Percentiles rank a stretch among this genome's conserved stretches.
Conservation (phyloP, 768 basidiomycete genomes). For the Mycena belliarum region DNA sequence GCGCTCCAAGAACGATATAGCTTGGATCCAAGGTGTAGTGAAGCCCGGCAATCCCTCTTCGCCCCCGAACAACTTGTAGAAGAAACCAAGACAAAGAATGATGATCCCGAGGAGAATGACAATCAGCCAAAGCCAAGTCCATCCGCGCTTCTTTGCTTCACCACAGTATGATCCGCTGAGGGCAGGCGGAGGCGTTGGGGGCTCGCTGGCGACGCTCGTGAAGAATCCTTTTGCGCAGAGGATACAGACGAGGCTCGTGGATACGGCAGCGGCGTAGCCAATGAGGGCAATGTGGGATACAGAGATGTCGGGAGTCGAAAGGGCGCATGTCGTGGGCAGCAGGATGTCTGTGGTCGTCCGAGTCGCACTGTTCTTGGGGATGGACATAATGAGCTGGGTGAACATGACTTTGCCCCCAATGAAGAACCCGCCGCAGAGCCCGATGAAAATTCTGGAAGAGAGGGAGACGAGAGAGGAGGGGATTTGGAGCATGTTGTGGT, state of each 20-base stretch:
- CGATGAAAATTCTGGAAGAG: neutral
- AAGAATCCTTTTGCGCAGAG: neutral
- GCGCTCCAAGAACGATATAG: no score
- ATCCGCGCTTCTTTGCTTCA: neutral
- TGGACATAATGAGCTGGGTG: no score
- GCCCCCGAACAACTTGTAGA: no score
- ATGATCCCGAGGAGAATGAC: no score
- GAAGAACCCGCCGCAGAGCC: neutral
- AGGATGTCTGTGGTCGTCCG: neutral
- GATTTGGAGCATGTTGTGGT: slow-evolving; percentile 3
- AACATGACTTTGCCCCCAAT: neutral
- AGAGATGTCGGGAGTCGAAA: neutral
- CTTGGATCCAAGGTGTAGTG: no score
- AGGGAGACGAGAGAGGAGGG: neutral
- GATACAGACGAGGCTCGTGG: neutral
- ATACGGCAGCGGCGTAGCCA: neutral
- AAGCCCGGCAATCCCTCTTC: no score
- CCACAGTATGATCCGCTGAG: neutral
- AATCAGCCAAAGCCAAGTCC: neutral
- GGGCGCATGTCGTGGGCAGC: neutral
- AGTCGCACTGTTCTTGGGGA: neutral
- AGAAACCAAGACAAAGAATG: no score
- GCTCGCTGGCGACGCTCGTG: no score
- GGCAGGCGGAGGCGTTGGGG: neutral
- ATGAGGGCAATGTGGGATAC: neutral